Percentiles rank a stretch among this genome's conserved stretches.
phyloP scores from a whole-genome alignment of 768 basidiomycete genomes.

The Tricholoma sp. region DNA sequence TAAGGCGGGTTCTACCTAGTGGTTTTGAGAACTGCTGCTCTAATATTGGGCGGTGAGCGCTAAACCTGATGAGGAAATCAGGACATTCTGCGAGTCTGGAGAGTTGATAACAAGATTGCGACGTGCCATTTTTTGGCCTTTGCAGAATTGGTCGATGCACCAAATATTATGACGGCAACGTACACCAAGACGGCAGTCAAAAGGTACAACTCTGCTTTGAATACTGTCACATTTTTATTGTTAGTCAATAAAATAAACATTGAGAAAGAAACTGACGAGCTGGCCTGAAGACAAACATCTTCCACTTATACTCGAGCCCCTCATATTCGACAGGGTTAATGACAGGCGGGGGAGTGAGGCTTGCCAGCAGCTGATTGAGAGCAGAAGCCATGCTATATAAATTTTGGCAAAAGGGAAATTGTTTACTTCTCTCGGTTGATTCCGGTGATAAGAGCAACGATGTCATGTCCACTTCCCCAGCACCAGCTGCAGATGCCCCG shows the following conservation, averaged over 20 bases:
- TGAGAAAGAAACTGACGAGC: conserved; percentile 43
- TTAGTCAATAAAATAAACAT: not conserved
- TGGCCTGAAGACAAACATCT: conserved; percentile 74
- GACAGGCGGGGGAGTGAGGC: conserved; percentile 55
- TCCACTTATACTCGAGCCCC: conserved; percentile 72
- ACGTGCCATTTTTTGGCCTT: conserved; percentile 67
- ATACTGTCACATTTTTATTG: conserved; percentile 36
- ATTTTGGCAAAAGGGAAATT: not conserved
- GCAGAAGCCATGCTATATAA: conserved; percentile 20
- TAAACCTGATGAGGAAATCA: conserved; percentile 41
- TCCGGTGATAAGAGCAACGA: too few relatives aligned
- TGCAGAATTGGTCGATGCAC: conserved; percentile 51
- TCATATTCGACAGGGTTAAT: conserved; percentile 56
- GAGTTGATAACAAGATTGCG: conserved; percentile 7
- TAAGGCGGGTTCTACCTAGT: conserved; percentile 42
- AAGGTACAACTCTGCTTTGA: conserved; percentile 61
- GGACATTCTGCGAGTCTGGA: conserved; percentile 10
- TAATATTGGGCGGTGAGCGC: conserved; percentile 53
- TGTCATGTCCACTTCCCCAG: not conserved
- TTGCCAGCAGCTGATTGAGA: conserved; percentile 29
- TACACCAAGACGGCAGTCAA: conserved; percentile 52
- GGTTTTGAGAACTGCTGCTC: conserved; percentile 74
- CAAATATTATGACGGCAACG: conserved; percentile 50
- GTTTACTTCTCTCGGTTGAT: conserved; percentile 2
- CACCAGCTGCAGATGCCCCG: not conserved